Evolutionary conservation across 176 grass and related monocot species (phyloP).

Genomic region (Carex scoparia): DNA sequence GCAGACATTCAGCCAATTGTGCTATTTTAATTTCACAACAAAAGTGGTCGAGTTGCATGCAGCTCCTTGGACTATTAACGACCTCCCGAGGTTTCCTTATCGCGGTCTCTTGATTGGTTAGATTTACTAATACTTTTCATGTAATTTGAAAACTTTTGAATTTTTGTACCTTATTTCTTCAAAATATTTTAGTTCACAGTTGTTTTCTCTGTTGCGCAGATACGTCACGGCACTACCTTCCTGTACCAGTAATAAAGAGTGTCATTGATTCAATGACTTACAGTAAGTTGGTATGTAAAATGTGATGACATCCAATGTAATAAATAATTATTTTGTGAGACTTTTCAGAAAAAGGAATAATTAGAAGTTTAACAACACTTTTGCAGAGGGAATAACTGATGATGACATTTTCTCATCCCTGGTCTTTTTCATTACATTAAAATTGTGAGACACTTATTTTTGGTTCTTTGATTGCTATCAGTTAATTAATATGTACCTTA

Average conservation of each 20-base stretch:
- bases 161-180: background rate
- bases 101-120: constrained; percentile 90
- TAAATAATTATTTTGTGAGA: background rate
- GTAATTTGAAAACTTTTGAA: background rate
- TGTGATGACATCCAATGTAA: constrained; percentile 11
- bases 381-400: background rate
- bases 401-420: background rate
- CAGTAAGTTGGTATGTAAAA: constrained; percentile 71
- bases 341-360: background rate
- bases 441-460: background rate
- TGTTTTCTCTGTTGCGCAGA: constrained; percentile 38
- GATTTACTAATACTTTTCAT: constrained; percentile 21
- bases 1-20: constrained; percentile 91
- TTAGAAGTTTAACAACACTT: background rate
- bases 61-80: constrained; percentile 82
- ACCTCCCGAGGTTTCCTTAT: constrained; percentile 88
- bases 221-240: constrained; percentile 84
- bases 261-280: constrained; percentile 98
- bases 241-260: constrained; percentile 62
- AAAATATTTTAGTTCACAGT: background rate
- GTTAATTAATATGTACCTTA: background rate
- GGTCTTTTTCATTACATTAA: background rate
- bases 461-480: background rate
- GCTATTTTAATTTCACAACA: constrained; percentile 78
- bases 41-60: constrained; percentile 58